A percentile compares a stretch with the other conserved stretches of the same genome.
Conservation (phyloP, 108 stramenopile species). For the Skeletonema tropicum region DNA sequence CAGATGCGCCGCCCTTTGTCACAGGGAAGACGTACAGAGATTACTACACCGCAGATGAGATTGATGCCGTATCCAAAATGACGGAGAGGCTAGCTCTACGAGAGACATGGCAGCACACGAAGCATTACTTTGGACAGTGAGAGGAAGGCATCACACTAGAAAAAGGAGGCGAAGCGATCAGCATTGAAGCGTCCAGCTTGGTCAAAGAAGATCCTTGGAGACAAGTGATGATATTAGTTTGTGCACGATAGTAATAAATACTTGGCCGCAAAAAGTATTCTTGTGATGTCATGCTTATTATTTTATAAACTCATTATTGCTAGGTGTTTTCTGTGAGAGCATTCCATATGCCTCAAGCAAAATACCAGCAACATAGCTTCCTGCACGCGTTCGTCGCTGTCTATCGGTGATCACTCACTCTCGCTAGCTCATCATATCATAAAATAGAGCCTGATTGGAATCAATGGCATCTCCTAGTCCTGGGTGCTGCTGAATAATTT, state of each 20-base stretch:
- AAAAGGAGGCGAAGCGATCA: too few species aligned
- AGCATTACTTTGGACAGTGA: slow-evolving; percentile 12
- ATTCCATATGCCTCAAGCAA: not conserved
- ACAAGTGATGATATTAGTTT: too few species aligned
- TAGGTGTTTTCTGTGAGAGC: not conserved
- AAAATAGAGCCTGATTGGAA: not conserved
- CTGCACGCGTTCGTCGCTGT: too few species aligned
- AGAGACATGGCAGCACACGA: slow-evolving; percentile 13
- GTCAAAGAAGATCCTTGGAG: too few species aligned
- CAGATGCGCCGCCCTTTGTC: slow-evolving; percentile 11
- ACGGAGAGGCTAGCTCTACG: not conserved
- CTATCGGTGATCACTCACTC: too few species aligned
- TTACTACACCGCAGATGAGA: slow-evolving; percentile 20
- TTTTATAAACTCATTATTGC: not conserved
- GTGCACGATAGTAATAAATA: too few species aligned
- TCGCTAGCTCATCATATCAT: not conserved
- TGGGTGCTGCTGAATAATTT: too few species aligned
- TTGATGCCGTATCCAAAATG: slow-evolving; percentile 9
- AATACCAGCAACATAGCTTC: too few species aligned
- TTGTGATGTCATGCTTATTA: not conserved
- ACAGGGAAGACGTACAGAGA: slow-evolving; percentile 14
- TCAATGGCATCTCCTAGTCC: too few species aligned
- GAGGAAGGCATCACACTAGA: too few species aligned
- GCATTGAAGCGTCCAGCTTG: too few species aligned
- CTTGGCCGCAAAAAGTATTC: too few species aligned